Base-by-base conservation (phyloP, 1,139 yeast genomes). In the Spathaspora sp. region DNA sequence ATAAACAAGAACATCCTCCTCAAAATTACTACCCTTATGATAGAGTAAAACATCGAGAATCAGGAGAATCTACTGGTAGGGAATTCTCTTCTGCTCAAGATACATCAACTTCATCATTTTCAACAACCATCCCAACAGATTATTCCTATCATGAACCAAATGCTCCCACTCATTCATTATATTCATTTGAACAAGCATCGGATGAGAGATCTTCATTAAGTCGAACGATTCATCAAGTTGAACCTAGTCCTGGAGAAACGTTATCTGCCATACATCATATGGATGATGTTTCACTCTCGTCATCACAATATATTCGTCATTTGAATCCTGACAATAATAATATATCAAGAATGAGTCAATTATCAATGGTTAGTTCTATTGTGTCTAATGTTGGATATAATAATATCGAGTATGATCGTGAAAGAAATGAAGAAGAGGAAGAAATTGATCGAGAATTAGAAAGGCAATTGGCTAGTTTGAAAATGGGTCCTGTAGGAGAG, bases 301-400 rank as follows among this genome's bases (percentile, higher is more conserved):
- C 57, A 42, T 45, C 56, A 33, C 45, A 50, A 4, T 59, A 55
- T 46, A 23, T 42, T 8, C 48, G 48, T 34, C 43, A 54, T 39
- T 47, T 42, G 23, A 47, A 52, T 11, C 37, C 44, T 6, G 46
- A 45, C n/a, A 44, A 38, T 27, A 26, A 25, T 2, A 15, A 6
- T 31, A 15, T 13, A 31, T 9, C 18, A 7, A 31, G 36, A 15
- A 13, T 13, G 39, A 68, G 74, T 49, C 75, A 69, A 44, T 50
- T 70, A 23, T 73, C 78, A 9, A 74, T 70, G 65, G 74, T 73
- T 6, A 72, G 77, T 51, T 74, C 78, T 0, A 70, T 74, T 43
- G 60, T 74, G 15, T 71, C 77, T 51, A 72, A 63, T 29, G 59
- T 68, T 2, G 50, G 10, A 5, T 26, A 26, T 4, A 6, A 18